phyloP scores from a whole-genome alignment of 768 basidiomycete genomes.

The Trametes coccinea region DNA sequence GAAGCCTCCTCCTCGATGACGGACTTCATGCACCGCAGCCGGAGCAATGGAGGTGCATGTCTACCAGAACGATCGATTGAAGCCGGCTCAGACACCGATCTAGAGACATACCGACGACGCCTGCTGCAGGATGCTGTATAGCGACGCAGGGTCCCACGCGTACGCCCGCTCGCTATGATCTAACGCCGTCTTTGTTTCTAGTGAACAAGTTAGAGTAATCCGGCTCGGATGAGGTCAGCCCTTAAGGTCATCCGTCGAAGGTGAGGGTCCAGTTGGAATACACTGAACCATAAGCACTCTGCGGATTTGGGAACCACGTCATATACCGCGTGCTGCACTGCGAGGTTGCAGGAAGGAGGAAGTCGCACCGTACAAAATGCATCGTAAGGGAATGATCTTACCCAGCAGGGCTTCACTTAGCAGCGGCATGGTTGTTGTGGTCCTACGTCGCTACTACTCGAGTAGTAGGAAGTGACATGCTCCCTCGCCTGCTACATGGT shows the following conservation, averaged over 20 bases:
- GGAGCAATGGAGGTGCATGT: neutral
- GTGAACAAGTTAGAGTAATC: no score
- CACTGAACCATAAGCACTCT: no score
- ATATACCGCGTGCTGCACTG: neutral
- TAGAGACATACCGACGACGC: neutral
- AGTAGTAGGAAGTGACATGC: no score
- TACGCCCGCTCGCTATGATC: no score
- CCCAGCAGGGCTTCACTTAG: neutral
- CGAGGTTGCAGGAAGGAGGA: neutral
- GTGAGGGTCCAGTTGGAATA: no score
- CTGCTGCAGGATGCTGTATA: neutral
- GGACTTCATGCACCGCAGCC: neutral
- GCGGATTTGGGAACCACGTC: neutral
- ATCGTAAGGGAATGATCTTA: neutral
- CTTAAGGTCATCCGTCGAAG: no score
- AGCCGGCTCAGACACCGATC: neutral
- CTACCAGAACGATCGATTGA: neutral
- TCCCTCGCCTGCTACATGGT: no score
- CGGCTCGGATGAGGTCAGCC: no score
- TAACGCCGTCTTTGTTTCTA: no score
- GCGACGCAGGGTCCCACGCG: neutral
- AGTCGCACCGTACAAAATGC: slow-evolving; percentile 1
- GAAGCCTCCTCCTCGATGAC: neutral
- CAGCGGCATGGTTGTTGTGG: neutral
- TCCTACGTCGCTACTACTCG: no score